These are phyloP conservation scores for Hygrocybe punicea DNA, from an alignment of 768 basidiomycete genomes.

Conservation along the genomic window DNA sequence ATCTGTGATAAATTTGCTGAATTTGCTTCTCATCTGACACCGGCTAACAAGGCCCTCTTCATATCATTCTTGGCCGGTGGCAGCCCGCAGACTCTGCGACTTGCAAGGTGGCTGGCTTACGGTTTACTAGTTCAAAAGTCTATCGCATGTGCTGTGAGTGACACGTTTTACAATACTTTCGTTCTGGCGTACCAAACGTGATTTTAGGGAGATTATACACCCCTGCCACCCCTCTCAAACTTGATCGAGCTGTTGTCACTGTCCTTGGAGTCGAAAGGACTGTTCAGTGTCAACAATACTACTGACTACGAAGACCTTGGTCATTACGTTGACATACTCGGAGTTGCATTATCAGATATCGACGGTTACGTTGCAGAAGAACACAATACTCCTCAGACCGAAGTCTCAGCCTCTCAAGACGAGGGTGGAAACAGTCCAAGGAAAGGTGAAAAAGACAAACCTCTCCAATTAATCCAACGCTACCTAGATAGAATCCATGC, in stretches of 20 bases:
- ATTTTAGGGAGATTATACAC: slow-evolving; percentile 39
- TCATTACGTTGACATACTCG: slow-evolving; percentile 55
- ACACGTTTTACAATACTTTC: slow-evolving; percentile 2
- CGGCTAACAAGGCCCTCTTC: slow-evolving; percentile 49
- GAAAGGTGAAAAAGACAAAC: slow-evolving; percentile 26
- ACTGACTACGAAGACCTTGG: slow-evolving; percentile 62
- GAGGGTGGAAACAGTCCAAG: slow-evolving; percentile 9
- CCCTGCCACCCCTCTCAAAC: slow-evolving; percentile 50
- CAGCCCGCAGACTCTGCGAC: slow-evolving; percentile 46
- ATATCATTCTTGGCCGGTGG: slow-evolving; percentile 52
- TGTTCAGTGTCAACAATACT: slow-evolving; percentile 48
- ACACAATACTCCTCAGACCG: slow-evolving; percentile 15
- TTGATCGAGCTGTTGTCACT: slow-evolving; percentile 50
- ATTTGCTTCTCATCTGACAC: slow-evolving; percentile 40
- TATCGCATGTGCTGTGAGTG: slow-evolving; percentile 23
- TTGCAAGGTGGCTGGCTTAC: slow-evolving; percentile 59
- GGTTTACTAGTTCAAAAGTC: slow-evolving; percentile 39
- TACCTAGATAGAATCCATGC: slow-evolving; percentile 54
- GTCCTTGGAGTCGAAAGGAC: slow-evolving; percentile 23
- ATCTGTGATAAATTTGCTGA: slow-evolving; percentile 47
- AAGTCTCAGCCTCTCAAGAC: neutral
- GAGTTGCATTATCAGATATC: slow-evolving; percentile 56
- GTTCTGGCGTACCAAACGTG: neutral
- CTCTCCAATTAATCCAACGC: slow-evolving; percentile 47
- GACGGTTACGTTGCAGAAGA: slow-evolving; percentile 55